Base-by-base conservation (phyloP, 306 rosid species). In the Prunus fruticosa region DNA sequence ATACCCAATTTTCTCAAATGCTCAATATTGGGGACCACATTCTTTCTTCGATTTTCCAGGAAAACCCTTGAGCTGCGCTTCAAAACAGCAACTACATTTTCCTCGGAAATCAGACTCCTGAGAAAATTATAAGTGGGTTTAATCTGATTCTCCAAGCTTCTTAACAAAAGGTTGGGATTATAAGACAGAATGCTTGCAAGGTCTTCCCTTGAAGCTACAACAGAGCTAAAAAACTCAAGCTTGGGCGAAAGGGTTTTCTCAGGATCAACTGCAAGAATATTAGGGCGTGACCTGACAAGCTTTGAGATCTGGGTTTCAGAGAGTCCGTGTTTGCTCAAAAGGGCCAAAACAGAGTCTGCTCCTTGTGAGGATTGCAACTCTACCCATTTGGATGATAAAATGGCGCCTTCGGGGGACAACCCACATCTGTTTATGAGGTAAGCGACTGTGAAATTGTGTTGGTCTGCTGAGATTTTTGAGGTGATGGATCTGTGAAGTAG, bases 231-330 rank as follows among this genome's bases (percentile, higher is more conserved):
- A 69, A 80, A 86, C 51, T 75, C 68, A 51, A 84, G 69, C 65
- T 84, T 86, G 53, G 90, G 92, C 68, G 79, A 69, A 47, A 86
- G 84, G 74, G 68, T 78, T 5, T 69, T 74, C 28, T 84, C 78
- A 22, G 88, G 72, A 6, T 86, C 76, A 7, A 65, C 6, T 8
- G 32, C 16, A 69, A 87, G 84, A 34, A 84, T 4, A 3, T 0
- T 0, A 1, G 90, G 83, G 5, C 6, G 12, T 25, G 11, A 58
- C 56, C 12, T 54, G 43, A 79, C 77, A 28, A 83, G 2, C 45
- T 38, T 69, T 12, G 72, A 70, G 53, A 84, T 65, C 12, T 84
- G 84, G 22, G 86, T 16, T 16, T 32, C 23, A 2, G 82, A 70
- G 77, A 84, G 64, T 9, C 90, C 86, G 2, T 79, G 65, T 23